Percentiles rank a stretch among this genome's conserved stretches.
phyloP scores from a whole-genome alignment of 305 asterid genomes.

The Rubia tinctorum region DNA sequence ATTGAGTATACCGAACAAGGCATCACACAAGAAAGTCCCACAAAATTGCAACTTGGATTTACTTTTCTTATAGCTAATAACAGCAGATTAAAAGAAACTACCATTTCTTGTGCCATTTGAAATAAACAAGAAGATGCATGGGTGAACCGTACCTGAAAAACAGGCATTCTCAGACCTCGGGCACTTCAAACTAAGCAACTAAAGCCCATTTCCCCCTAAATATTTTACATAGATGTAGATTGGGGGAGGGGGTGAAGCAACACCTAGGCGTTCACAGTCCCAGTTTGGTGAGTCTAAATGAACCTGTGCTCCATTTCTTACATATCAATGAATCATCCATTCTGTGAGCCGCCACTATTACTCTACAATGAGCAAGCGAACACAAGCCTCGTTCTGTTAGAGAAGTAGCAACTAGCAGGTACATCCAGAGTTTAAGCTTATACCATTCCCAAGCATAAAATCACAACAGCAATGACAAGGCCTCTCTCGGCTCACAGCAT shows the following conservation, averaged over 20 bases:
- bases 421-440: neutral
- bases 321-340: neutral
- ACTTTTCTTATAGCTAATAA: neutral
- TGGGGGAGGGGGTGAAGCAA: neutral
- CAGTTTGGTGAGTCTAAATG: neutral
- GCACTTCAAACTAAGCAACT: neutral
- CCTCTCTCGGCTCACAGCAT: neutral
- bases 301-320: neutral
- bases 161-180: neutral
- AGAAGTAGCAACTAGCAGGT: neutral
- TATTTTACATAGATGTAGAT: neutral
- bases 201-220: neutral
- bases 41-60: neutral
- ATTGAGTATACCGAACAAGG: neutral
- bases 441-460: neutral
- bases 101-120: neutral
- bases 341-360: neutral
- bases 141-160: neutral
- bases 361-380: neutral
- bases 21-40: neutral
- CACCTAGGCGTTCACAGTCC: neutral
- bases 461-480: neutral
- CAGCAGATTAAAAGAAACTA: neutral
- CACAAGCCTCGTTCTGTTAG: neutral
- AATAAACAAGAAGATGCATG: neutral